Evolutionary conservation across 2,329 filamentous ascomycete species (phyloP).

Genomic region (Grosmannia serpens): DNA sequence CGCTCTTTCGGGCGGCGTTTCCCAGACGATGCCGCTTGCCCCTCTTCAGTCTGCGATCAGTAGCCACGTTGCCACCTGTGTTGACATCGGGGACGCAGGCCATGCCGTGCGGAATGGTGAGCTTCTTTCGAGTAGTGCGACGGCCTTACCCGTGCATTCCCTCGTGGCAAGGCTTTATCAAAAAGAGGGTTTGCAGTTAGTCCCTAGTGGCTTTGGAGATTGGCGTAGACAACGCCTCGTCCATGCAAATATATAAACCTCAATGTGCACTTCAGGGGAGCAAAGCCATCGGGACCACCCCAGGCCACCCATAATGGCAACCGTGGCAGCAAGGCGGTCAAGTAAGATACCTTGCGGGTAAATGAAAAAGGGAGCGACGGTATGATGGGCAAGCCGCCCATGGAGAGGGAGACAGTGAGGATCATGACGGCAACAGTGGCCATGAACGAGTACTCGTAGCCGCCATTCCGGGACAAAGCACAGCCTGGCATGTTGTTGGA

Average conservation of each 20-base stretch:
- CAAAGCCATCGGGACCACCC: constrained; percentile 55
- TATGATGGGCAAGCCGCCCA: constrained; percentile 50
- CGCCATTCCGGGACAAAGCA: constrained; percentile 45
- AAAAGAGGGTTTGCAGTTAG: no score
- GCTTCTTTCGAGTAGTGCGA: no score
- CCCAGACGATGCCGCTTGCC: no score
- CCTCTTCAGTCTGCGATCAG: no score
- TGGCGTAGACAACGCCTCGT: no score
- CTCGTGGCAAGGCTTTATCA: no score
- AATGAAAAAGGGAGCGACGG: constrained; percentile 49
- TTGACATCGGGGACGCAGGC: no score
- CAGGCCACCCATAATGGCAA: constrained; percentile 65
- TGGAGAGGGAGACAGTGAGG: constrained; percentile 56
- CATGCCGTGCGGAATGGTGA: no score
- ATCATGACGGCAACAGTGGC: constrained; percentile 67
- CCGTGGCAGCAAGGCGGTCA: constrained; percentile 49
- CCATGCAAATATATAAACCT: not conserved
- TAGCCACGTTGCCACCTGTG: no score
- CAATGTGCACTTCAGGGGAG: constrained; percentile 25
- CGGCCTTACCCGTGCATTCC: no score
- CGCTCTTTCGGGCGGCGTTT: no score
- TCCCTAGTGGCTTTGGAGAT: no score
- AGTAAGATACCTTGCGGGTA: constrained; percentile 47
- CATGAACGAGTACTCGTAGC: constrained; percentile 76
- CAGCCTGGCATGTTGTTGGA: constrained; percentile 47